Evolutionary conservation across 305 asterid species (phyloP).

Genomic region (Fraxinus angustifolia): DNA sequence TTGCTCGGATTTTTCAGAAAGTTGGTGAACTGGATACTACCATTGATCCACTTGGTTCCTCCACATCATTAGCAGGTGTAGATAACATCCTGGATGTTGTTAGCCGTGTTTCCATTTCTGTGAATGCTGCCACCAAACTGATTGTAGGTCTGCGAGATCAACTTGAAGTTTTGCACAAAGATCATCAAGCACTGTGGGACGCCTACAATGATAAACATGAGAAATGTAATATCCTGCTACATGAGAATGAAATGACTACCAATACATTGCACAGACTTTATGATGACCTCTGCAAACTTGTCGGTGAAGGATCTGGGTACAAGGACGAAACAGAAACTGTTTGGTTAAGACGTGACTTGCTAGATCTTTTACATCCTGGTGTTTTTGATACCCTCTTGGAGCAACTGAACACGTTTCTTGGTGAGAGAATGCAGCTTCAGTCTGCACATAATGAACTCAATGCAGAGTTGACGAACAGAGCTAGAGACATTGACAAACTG

Average conservation of each 20-base stretch:
- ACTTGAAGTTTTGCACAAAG: slow-evolving; percentile 47
- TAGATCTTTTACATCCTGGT: slow-evolving; percentile 50
- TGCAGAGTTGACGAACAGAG: slow-evolving; percentile 48
- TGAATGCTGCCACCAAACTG: slow-evolving; percentile 51
- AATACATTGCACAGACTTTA: slow-evolving; percentile 42
- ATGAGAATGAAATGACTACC: slow-evolving; percentile 39
- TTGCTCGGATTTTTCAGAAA: slow-evolving; percentile 49
- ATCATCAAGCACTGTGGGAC: slow-evolving; percentile 40
- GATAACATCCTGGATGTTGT: slow-evolving; percentile 38
- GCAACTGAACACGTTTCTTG: slow-evolving; percentile 42
- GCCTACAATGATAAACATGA: slow-evolving; percentile 33
- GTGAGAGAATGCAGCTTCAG: slow-evolving; percentile 57
- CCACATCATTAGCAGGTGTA: slow-evolving; percentile 32
- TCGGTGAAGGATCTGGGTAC: slow-evolving; percentile 33
- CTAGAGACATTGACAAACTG: slow-evolving; percentile 50
- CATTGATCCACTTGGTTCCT: slow-evolving; percentile 27
- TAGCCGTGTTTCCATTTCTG: slow-evolving; percentile 51
- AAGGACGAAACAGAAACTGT: slow-evolving; percentile 38
- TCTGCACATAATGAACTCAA: slow-evolving; percentile 51
- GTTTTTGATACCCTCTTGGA: slow-evolving; percentile 45
- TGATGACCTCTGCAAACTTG: slow-evolving; percentile 49
- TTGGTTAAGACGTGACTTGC: slow-evolving; percentile 32
- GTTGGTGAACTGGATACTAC: slow-evolving; percentile 53
- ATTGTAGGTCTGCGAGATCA: slow-evolving; percentile 57
- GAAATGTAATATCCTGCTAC: slow-evolving; percentile 32